Percentiles rank a stretch among this genome's conserved stretches.
phyloP scores from a whole-genome alignment of 176 grass and related monocot species.

The Carex pumila region DNA sequence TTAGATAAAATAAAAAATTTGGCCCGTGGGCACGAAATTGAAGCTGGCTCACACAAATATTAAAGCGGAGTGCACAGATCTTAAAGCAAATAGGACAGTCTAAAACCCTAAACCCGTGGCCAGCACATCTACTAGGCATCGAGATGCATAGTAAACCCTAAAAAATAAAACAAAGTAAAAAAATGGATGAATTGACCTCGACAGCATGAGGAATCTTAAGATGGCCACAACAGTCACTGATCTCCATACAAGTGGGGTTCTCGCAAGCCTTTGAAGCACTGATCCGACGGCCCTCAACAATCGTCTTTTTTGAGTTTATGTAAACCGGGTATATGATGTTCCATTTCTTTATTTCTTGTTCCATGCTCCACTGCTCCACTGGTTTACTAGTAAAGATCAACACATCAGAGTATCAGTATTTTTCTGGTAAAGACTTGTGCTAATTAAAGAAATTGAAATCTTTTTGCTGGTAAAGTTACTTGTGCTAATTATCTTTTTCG shows the following conservation, averaged over 20 bases:
- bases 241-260: conserved; percentile 85
- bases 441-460: too few species aligned
- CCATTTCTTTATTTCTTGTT: conserved; percentile 71
- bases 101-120: too few species aligned
- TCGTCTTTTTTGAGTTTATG: conserved; percentile 93
- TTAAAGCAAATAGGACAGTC: too few species aligned
- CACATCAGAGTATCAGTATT: not conserved
- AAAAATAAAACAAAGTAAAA: not conserved
- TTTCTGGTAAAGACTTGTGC: not conserved
- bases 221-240: conserved; percentile 55
- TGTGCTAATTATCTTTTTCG: conserved; percentile 62
- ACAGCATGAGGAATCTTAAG: conserved; percentile 74
- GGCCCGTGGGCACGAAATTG: too few species aligned
- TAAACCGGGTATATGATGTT: conserved; percentile 87
- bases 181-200: conserved; percentile 31
- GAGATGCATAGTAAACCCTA: not conserved
- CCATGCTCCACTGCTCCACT: not conserved
- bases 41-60: too few species aligned
- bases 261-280: conserved; percentile 60
- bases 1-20: too few species aligned
- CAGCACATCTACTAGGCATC: not conserved
- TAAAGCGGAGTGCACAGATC: too few species aligned
- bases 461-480: too few species aligned
- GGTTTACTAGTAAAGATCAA: too few species aligned
- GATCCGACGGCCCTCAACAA: conserved; percentile 77